Evolutionary conservation across 176 grass and related monocot species (phyloP), one percentile per base, ranked within the genome.

Genomic region (Hordeum vulgare): DNA sequence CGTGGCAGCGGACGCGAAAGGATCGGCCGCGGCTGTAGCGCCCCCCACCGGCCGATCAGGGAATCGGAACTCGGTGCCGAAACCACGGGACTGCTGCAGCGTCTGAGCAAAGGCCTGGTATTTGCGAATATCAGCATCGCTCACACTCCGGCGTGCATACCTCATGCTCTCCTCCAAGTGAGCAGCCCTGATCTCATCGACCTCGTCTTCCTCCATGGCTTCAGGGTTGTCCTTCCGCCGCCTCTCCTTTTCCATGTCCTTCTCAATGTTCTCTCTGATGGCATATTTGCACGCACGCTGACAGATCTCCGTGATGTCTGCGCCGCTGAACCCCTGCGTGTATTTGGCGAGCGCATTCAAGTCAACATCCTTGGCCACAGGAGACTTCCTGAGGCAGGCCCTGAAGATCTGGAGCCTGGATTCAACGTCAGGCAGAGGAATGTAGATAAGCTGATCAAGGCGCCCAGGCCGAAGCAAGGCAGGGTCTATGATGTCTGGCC

Each of bases 401-500:
- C 88, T 92, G 67, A 95, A 95, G 78, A 95, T 95, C 64, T 90
- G 85, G 11, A 81, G 61, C 35, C 93, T 77, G n/a, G 90, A 95
- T 11, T 89, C 82, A 1, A 92, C 93, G 6, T 95, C 90, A 20
- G 93, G 93, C 17, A 95, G 68, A 68, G 93, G 93, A 83, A 49
- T 49, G 15, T 49, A 49, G 15, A 49, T 49, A 6, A 49, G 45
- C 45, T 49, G 45, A 17, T 49, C 93, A 26, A 95, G 87, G 61
- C 93, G 93, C 9, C 93, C 93, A 2, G 90, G 93, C 85, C 90
- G 85, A 6, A 95, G 85, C 90, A 95, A n/a, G n/a, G n/a, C n/a
- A n/a, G n/a, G n/a, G n/a, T n/a, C n/a, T n/a, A n/a, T n/a, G n/a
- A n/a, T n/a, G n/a, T n/a, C n/a, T n/a, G n/a, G n/a, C n/a, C n/a